Percentiles rank a stretch among this genome's conserved stretches.
phyloP scores from a whole-genome alignment of 441 rosid species.

The Jatropha podagrica region DNA sequence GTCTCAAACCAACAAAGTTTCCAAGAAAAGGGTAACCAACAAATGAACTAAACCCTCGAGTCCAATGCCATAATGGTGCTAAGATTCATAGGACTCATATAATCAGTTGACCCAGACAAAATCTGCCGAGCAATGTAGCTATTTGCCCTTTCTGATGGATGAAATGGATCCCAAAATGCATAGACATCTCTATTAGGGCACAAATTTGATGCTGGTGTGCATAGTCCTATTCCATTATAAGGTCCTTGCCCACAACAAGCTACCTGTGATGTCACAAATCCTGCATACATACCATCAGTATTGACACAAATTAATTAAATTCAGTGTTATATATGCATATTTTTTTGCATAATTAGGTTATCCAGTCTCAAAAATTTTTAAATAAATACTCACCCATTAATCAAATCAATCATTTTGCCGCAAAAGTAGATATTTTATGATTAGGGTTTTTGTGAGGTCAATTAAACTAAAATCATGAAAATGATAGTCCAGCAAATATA shows the following conservation, averaged over 20 bases:
- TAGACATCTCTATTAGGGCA: slow-evolving; percentile 49
- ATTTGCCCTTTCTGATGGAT: slow-evolving; percentile 60
- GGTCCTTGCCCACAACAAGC: slow-evolving; percentile 72
- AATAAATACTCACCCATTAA: no score
- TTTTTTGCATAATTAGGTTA: no score
- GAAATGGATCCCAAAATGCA: slow-evolving; percentile 69
- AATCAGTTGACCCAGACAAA: slow-evolving; percentile 37
- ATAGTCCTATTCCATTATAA: slow-evolving; percentile 55
- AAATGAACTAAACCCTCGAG: slow-evolving; percentile 8
- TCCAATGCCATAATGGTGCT: slow-evolving; percentile 50
- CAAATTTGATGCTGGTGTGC: slow-evolving; percentile 47
- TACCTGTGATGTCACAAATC: slow-evolving; percentile 50
- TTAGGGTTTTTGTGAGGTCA: no score
- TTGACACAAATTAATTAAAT: neutral
- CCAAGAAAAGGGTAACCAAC: neutral
- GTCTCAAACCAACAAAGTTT: neutral
- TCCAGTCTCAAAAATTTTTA: no score
- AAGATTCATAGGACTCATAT: slow-evolving; percentile 59
- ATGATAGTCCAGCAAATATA: neutral
- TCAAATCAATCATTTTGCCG: no score
- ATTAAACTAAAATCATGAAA: neutral
- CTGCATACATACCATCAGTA: slow-evolving; percentile 20
- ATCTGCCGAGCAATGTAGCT: slow-evolving; percentile 39
- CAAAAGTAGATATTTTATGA: no score
- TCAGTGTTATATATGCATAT: no score